Conservation (phyloP, 2,329 filamentous ascomycete genomes). For the Sporothrix inflata region DNA sequence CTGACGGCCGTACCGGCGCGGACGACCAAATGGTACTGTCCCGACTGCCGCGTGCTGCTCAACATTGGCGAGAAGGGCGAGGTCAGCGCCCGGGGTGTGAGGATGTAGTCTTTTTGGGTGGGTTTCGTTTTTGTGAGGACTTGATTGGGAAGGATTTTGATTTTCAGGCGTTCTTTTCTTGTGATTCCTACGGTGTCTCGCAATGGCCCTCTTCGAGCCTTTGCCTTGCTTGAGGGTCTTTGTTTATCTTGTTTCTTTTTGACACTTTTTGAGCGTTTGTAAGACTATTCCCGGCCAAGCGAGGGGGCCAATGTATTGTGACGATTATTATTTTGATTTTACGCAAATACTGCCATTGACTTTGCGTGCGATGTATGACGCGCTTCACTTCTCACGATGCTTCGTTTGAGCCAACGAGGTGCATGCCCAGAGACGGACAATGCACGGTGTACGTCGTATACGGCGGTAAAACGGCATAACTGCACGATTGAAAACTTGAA, state of each 20-base stretch:
- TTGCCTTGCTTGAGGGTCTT: not conserved
- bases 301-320: not conserved
- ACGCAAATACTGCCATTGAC: not conserved
- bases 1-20: slow-evolving; percentile 69
- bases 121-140: too few species aligned
- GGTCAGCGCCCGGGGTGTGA: slow-evolving; percentile 61
- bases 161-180: not conserved
- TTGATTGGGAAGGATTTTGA: not conserved
- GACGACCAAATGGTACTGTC: slow-evolving; percentile 84
- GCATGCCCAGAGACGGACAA: not conserved
- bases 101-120: too few species aligned
- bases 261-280: not conserved
- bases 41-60: slow-evolving; percentile 67
- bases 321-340: not conserved
- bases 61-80: slow-evolving; percentile 67
- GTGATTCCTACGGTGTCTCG: not conserved
- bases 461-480: not conserved
- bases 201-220: too few species aligned
- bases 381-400: not conserved
- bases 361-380: not conserved
- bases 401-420: not conserved
- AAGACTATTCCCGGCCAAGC: not conserved
- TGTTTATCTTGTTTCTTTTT: not conserved
- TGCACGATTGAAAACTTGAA: too few species aligned
- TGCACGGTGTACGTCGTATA: not conserved